These are phyloP conservation scores for Fusarium temperatum DNA, from an alignment of 2,329 filamentous ascomycete species.

Conservation along the genomic window DNA sequence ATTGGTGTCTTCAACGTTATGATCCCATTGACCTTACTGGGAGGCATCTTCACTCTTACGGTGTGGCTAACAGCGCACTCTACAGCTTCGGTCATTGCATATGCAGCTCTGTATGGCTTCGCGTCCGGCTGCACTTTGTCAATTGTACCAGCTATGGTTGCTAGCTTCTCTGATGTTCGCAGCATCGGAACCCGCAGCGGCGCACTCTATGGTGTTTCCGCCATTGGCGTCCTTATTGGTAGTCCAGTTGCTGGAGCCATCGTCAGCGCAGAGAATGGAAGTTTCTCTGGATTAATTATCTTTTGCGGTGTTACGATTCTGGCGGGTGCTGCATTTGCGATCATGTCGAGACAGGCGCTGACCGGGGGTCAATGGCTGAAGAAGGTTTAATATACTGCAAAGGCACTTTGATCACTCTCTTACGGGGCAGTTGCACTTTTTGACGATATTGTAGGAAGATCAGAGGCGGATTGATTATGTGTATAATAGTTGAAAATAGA, in stretches of 20 bases:
- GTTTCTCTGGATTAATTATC: background rate
- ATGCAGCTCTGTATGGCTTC: slow-evolving; percentile 48
- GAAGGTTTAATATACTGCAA: background rate
- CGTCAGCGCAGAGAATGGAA: background rate
- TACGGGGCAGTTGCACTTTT: too few relatives aligned
- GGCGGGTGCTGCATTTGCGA: background rate
- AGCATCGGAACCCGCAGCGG: slow-evolving; percentile 66
- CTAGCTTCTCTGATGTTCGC: slow-evolving; percentile 63
- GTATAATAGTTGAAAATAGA: background rate
- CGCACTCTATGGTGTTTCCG: slow-evolving; percentile 9
- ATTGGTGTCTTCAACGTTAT: slow-evolving; percentile 53
- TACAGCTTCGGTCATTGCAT: slow-evolving; percentile 41
- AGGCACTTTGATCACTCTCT: background rate
- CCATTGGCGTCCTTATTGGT: slow-evolving; percentile 30
- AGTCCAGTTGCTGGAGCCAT: slow-evolving; percentile 38
- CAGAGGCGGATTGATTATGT: background rate
- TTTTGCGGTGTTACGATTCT: slow-evolving; percentile 6
- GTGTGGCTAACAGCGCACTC: slow-evolving; percentile 50
- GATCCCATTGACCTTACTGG: slow-evolving; percentile 53
- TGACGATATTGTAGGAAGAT: background rate
- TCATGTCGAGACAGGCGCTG: background rate
- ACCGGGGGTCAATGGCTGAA: background rate
- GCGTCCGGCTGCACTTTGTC: slow-evolving; percentile 47
- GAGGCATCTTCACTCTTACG: slow-evolving; percentile 25
- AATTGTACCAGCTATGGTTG: slow-evolving; percentile 45